Evolutionary conservation across 257 asterid species (phyloP), one percentile per base, ranked within the genome.

Genomic region (Plantago ovata): DNA sequence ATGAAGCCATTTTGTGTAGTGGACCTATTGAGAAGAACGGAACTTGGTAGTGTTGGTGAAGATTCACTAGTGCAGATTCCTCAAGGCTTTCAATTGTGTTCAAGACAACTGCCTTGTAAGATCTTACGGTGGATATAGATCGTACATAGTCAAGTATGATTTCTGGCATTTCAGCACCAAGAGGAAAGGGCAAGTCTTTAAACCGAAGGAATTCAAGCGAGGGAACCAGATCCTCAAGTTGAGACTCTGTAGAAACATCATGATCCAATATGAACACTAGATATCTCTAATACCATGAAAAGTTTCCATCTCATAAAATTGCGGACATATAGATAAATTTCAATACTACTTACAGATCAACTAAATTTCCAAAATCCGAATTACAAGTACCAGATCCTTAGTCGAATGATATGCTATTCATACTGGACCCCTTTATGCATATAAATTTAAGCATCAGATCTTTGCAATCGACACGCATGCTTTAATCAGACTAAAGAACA

Each of bases 11-110:
- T 66, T 62, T 74, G 57, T 78, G 76, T 0, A 78, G 16, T 28
- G 80, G 76, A 2, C 80, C 84, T n/a, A 74, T 48, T 10, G 68
- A 14, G 57, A 77, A 73, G 53, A 67, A 13, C 28, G 75, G 77
- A 13, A 73, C 56, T 15, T 70, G 58, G 63, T 50, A 53, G 21
- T 13, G 60, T 62, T 67, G 67, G 2, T 48, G 56, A n/a, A 70
- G 71, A 43, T 55, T 1, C 38, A 60, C 14, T 5, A 71, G 2
- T 3, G 61, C 33, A 9, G 10, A 20, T 5, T 55, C 58, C 54
- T 74, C 84, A 0, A 78, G 78, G 24, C 32, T 10, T 12, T 65
- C 74, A 1, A 33, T 48, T 2, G 76, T 56, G 69, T 78, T 78
- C 65, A 61, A 58, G 9, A 78, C 58, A 14, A 64, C 53, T 9